Evolutionary conservation across 306 rosid species (phyloP).

Genomic region (Canavalia gladiata): DNA sequence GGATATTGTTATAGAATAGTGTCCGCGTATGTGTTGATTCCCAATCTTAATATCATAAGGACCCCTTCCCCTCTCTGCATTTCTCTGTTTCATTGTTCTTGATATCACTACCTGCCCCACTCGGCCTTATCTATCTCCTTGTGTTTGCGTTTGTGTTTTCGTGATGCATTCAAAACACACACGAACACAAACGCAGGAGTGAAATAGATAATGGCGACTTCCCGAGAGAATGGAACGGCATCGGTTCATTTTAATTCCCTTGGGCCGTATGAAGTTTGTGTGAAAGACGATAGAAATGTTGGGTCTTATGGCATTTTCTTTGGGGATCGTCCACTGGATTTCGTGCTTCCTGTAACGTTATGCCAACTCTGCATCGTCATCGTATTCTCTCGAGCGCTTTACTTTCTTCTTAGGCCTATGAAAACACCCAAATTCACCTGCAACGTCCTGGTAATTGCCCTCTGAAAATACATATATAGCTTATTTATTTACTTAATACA

Average conservation of each 20-base stretch:
- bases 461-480: too few species aligned
- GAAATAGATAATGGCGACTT: not conserved
- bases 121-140: not conserved
- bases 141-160: conserved; percentile 38
- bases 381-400: conserved; percentile 21
- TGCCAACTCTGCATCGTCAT: conserved; percentile 41
- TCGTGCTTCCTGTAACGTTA: conserved; percentile 49
- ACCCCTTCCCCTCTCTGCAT: too few species aligned
- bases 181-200: conserved; percentile 39
- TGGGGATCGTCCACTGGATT: conserved; percentile 54
- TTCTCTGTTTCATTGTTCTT: not conserved
- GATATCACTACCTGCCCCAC: not conserved
- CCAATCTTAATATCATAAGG: not conserved
- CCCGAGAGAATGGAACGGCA: not conserved
- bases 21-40: not conserved
- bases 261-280: not conserved
- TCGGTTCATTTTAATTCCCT: not conserved
- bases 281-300: conserved; percentile 22
- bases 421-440: conserved; percentile 65
- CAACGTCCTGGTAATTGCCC: conserved; percentile 32
- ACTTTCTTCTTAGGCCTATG: conserved; percentile 61
- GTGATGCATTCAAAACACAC: not conserved
- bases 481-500: too few species aligned
- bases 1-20: not conserved
- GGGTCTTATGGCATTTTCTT: conserved; percentile 55